Base-by-base conservation (phyloP, 179 eudicot genomes). In the Corrigiola litoralis region DNA sequence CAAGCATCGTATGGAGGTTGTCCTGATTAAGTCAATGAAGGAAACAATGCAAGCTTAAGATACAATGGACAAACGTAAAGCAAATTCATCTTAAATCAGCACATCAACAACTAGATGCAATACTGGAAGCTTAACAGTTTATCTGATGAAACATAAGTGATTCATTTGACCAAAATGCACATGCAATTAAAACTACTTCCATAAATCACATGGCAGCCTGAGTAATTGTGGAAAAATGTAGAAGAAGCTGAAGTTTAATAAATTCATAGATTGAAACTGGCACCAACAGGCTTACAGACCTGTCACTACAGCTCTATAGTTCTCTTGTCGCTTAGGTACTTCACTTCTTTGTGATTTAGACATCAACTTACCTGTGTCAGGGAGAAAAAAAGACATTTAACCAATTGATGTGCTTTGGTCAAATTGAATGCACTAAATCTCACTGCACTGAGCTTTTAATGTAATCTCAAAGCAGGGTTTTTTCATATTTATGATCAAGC, bases 21-120 rank as follows among this genome's bases (percentile, higher is more conserved):
- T 67, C 69, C 87, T 85, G 72, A 67, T 13, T 38, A 50, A 42
- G 37, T 54, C 17, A 33, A 66, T 54, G 40, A 29, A 33, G 40
- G 64, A 34, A 17, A 33, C 12, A 48, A 10, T 5, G 44, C 40
- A 46, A 66, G 63, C 32, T 29, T 25, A 2, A 8, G 31, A 40
- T 54, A 58, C 24, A 41, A 56, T 47, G 42, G 62, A 4, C 10
- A 33, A 37, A 17, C 13, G 20, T 27, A 24, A 13, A 36, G 41
- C 29, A 24, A 41, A 41, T 23, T 29, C 8, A 37, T 37, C 20
- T 37, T 28, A 36, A 54, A 27, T n/a, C 63, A 53, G 24, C 29
- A 29, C 17, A 25, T 38, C 9, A 37, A 29, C 33, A 48, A 37
- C 31, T n/a, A 55, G 33, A 25, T 46, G 25, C n/a, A 17, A 63